Percentiles rank a stretch among this genome's conserved stretches.
Evolutionary conservation across 495 filamentous ascomycete species (phyloP).

Genomic region (Bryoglossum gracile): DNA sequence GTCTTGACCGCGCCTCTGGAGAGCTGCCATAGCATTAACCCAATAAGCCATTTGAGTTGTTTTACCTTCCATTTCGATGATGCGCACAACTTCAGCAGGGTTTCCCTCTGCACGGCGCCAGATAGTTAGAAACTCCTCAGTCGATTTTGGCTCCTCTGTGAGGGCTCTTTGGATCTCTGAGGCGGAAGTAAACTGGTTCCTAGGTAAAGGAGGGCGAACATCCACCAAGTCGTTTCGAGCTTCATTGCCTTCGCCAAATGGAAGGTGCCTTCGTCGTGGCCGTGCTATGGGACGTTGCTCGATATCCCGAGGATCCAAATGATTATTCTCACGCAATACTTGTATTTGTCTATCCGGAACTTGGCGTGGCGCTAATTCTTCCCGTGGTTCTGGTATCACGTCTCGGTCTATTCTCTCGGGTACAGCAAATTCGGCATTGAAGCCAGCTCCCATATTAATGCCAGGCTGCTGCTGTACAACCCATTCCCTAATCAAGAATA

Average conservation of each 20-base stretch:
- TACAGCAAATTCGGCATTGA: slow-evolving; percentile 35
- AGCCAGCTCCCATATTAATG: slow-evolving; percentile 51
- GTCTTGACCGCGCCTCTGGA: slow-evolving; percentile 2
- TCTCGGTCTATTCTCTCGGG: slow-evolving; percentile 36
- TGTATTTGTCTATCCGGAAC: not conserved
- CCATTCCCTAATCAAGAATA: slow-evolving; percentile 95
- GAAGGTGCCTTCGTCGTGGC: slow-evolving; percentile 17
- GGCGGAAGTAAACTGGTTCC: slow-evolving; percentile 15
- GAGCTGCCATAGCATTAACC: slow-evolving; percentile 28
- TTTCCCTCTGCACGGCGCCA: slow-evolving; percentile 41
- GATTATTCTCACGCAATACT: too few species aligned
- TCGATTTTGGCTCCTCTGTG: slow-evolving; percentile 20
- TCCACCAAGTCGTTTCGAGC: not conserved
- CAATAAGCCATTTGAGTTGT: slow-evolving; percentile 49
- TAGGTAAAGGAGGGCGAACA: not conserved
- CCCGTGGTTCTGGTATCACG: slow-evolving; percentile 26
- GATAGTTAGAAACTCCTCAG: slow-evolving; percentile 23
- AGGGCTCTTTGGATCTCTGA: slow-evolving; percentile 22
- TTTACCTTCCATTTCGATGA: slow-evolving; percentile 54
- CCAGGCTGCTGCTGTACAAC: slow-evolving; percentile 95
- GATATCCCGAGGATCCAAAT: slow-evolving; percentile 1
- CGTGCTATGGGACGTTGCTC: slow-evolving; percentile 19
- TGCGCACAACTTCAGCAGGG: slow-evolving; percentile 48
- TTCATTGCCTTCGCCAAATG: slow-evolving; percentile 11
- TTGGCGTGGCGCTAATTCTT: not conserved